Evolutionary conservation across 495 filamentous ascomycete species (phyloP).

Genomic region (Aspergillus ellipticus): DNA sequence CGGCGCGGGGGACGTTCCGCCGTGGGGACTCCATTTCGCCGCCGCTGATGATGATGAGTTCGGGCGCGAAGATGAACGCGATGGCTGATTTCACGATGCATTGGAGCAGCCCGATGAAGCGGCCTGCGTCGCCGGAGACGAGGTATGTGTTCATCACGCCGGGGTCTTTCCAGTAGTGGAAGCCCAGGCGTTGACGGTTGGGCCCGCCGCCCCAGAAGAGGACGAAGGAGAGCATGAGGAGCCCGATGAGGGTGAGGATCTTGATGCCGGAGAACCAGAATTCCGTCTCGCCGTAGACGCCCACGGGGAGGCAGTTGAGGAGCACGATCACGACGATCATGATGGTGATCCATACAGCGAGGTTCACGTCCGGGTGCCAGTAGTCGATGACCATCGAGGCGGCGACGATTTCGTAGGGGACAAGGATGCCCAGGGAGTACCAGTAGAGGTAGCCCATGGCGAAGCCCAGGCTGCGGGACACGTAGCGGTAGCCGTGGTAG

Average conservation of each 20-base stretch:
- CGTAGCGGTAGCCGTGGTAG: conserved; percentile 56
- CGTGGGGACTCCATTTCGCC: conserved; percentile 74
- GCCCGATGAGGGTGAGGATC: conserved; percentile 70
- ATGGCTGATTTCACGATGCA: conserved; percentile 48
- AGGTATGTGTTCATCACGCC: conserved; percentile 56
- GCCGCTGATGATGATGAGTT: conserved; percentile 52
- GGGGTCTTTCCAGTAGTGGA: conserved; percentile 69
- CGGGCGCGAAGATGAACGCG: conserved; percentile 54
- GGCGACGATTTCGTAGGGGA: conserved; percentile 64
- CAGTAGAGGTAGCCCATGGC: conserved; percentile 60
- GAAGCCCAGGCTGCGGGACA: conserved; percentile 60
- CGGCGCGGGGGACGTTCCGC: conserved; percentile 72
- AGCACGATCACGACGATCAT: conserved; percentile 61
- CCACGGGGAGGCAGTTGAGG: conserved; percentile 63
- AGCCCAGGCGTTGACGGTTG: conserved; percentile 60
- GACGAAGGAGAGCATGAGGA: conserved; percentile 65
- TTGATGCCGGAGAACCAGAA: conserved; percentile 72
- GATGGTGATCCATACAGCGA: conserved; percentile 65
- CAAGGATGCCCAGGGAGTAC: conserved; percentile 64
- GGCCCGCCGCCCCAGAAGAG: conserved; percentile 68
- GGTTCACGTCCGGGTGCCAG: conserved; percentile 50
- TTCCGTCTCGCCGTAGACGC: conserved; percentile 67
- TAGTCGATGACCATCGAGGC: conserved; percentile 69
- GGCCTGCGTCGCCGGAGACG: conserved; percentile 30
- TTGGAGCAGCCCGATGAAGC: conserved; percentile 42